Evolutionary conservation across 2,329 filamentous ascomycete species (phyloP).

Genomic region (Trichoderma sp.): DNA sequence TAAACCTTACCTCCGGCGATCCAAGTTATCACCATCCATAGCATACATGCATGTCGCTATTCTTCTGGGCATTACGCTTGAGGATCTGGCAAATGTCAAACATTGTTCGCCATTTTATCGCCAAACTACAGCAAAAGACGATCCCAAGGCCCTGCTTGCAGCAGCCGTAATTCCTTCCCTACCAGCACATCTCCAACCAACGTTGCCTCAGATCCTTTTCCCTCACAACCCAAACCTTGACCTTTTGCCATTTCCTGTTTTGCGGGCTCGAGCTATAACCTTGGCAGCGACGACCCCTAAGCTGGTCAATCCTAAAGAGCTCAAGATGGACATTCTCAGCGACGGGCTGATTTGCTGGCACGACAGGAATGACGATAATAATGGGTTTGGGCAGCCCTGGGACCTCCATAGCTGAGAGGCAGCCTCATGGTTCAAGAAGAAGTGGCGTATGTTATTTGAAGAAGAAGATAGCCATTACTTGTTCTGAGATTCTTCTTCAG

Average conservation of each 20-base stretch:
- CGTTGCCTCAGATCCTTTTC: neutral
- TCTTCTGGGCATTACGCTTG: neutral
- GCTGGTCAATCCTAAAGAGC: neutral
- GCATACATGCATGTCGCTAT: neutral
- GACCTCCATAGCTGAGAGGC: neutral
- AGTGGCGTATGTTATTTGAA: neutral
- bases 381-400: neutral
- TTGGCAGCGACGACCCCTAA: neutral
- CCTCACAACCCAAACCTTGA: neutral
- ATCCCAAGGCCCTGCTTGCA: neutral
- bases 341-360: neutral
- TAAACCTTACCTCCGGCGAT: neutral
- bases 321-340: neutral
- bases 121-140: neutral
- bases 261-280: neutral
- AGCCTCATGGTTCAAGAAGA: neutral
- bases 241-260: neutral
- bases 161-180: neutral
- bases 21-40: neutral
- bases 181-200: neutral
- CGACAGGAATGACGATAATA: neutral
- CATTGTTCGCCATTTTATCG: neutral
- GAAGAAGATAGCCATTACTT: neutral
- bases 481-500: neutral
- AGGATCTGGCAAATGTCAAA: neutral